Percentiles rank a stretch among this genome's conserved stretches.
phyloP scores from a whole-genome alignment of 2,329 filamentous ascomycete species.

The Diaporthe destruens region DNA sequence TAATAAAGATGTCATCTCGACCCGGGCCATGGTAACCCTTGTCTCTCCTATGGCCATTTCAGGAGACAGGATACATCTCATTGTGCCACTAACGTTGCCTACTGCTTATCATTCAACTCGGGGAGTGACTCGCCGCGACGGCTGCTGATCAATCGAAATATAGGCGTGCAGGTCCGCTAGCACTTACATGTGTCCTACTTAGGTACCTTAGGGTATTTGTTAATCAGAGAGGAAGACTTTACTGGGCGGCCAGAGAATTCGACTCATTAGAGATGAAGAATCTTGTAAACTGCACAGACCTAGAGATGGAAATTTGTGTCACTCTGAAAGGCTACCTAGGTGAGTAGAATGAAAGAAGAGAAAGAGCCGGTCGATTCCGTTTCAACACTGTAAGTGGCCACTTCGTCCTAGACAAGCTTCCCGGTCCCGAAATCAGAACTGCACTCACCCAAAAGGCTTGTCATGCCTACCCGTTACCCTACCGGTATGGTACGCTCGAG shows the following conservation, averaged over 20 bases:
- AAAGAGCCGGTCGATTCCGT: neutral
- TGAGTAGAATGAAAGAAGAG: neutral
- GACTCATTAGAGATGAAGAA: neutral
- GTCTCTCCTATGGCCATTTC: no score
- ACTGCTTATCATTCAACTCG: neutral
- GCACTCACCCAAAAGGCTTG: no score
- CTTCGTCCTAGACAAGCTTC: neutral
- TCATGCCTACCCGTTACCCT: no score
- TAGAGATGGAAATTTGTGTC: neutral
- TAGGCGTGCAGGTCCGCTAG: neutral
- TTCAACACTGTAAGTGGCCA: neutral
- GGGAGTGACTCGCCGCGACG: neutral
- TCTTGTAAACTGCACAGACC: neutral
- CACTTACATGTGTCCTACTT: neutral
- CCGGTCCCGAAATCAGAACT: no score
- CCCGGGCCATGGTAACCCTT: neutral
- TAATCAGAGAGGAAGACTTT: neutral
- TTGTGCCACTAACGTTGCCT: neutral
- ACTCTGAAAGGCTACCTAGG: neutral
- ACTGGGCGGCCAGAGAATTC: no score
- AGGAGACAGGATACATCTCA: no score
- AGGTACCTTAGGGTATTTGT: no score
- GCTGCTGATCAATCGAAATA: neutral
- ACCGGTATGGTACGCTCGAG: neutral
- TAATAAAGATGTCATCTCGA: neutral